Evolutionary conservation across 352 stramenopile species (phyloP), one percentile per base, ranked within the genome.

Genomic region (Phytophthora parvispora): DNA sequence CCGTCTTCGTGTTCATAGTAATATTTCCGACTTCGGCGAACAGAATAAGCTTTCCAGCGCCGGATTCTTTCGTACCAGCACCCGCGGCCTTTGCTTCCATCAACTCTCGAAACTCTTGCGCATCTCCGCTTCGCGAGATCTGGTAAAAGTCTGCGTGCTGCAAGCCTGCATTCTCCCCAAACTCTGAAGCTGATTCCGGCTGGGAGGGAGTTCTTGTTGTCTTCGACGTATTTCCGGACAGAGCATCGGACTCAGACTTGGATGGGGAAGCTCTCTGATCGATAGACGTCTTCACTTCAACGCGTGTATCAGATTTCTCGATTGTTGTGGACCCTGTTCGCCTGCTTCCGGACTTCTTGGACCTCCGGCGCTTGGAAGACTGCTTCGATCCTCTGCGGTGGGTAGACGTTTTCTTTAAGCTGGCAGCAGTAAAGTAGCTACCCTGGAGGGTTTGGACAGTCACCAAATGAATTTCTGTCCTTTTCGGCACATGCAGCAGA

Each of bases 31-130:
- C 32, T 29, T 59, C 52, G 32, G 49, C 9, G 52, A 59, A 59
- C 18, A 47, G 32, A 59, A 59, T 48, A 10, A 59, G 31, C 32
- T 59, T 59, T 13, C 34, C 34, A n/a, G 34, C 12, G 18, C 52
- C 52, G n/a, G 42, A 36, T 24, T 48, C 52, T 13, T 48, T 43
- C 28, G 24, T 25, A 13, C 34, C 34, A 59, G 10, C 24, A 48
- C n/a, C 22, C 28, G 29, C 12, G 16, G 52, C 34, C 20, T 48
- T 59, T 24, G 52, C 31, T 2, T 36, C 32, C 34, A 59, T 48
- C 16, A 40, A 8, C 6, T 54, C 27, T 36, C 18, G 25, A 16
- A 54, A 54, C 28, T 59, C 22, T 18, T 25, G 22, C 4, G 32
- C 52, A 9, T 6, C 32, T 48, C 32, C 52, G 25, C 7, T 18